phyloP scores from a whole-genome alignment of 2,329 filamentous ascomycete species.

The Alternaria gaisen region DNA sequence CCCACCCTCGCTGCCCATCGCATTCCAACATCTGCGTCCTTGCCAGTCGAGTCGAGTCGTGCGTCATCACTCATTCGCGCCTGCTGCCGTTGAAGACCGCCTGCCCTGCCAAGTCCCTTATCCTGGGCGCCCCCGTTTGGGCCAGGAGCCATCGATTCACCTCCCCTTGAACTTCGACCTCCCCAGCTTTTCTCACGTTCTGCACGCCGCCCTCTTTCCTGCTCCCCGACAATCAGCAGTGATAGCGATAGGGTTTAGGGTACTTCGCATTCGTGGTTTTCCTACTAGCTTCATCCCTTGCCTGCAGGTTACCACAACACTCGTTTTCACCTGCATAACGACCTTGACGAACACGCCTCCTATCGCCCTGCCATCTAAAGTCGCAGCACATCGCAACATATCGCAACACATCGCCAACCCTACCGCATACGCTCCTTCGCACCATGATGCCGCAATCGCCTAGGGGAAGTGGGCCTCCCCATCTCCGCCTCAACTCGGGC shows the following conservation, averaged over 20 bases:
- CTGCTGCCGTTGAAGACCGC: constrained; percentile 27
- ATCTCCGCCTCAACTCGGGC: constrained; percentile 71
- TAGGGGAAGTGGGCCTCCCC: constrained; percentile 57
- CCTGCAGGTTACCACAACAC: constrained; percentile 28
- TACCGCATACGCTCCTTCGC: constrained; percentile 43
- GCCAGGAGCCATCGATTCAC: constrained; percentile 32
- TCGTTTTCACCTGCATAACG: constrained; percentile 26
- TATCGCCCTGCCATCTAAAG: not conserved
- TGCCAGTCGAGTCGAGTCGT: not conserved
- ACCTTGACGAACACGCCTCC: constrained; percentile 13
- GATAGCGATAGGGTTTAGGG: constrained; percentile 16
- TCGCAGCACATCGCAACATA: not conserved
- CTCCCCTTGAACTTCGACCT: constrained; percentile 15
- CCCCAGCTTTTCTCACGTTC: constrained; percentile 12
- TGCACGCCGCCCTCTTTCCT: constrained; percentile 22
- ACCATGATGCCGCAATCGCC: constrained; percentile 45
- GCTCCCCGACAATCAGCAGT: constrained; percentile 33
- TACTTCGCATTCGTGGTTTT: constrained; percentile 30
- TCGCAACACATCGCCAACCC: constrained; percentile 6
- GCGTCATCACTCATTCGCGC: constrained; percentile 18
- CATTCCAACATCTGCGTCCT: not conserved
- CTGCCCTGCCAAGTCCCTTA: constrained; percentile 26
- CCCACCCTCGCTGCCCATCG: not conserved
- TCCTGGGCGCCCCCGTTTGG: constrained; percentile 21
- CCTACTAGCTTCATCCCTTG: constrained; percentile 21